Percentiles rank a stretch among this genome's conserved stretches.
These are phyloP conservation scores for Cercospora beticola DNA, from an alignment of 2,329 filamentous ascomycete genomes.

Conservation along the genomic window DNA sequence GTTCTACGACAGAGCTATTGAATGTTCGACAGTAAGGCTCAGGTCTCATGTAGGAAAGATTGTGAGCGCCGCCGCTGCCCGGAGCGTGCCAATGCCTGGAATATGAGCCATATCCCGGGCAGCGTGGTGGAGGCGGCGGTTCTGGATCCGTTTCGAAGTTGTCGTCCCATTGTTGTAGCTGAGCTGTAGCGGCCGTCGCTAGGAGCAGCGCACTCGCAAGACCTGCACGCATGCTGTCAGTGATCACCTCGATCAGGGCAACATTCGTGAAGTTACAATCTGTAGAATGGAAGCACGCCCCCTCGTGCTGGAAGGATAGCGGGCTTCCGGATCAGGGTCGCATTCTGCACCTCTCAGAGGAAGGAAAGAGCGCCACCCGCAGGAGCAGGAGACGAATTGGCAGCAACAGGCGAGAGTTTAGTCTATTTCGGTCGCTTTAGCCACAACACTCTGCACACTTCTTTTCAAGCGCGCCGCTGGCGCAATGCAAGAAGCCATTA, in stretches of 20 bases:
- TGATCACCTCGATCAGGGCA: not conserved
- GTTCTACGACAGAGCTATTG: constrained; percentile 37
- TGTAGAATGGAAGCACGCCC: not conserved
- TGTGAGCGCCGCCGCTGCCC: constrained; percentile 43
- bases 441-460: not conserved
- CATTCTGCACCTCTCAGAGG: not conserved
- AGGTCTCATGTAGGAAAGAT: constrained; percentile 46
- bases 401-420: not conserved
- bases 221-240: not conserved
- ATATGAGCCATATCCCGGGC: constrained; percentile 44
- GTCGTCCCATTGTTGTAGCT: constrained; percentile 1
- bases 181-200: not conserved
- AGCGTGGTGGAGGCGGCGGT: constrained; percentile 29
- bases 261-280: not conserved
- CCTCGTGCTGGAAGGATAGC: not conserved
- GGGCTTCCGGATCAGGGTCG: not conserved
- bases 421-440: not conserved
- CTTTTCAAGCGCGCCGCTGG: not conserved
- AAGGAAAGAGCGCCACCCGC: constrained; percentile 4
- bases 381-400: not conserved
- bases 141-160: constrained; percentile 21
- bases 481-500: no score
- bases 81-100: constrained; percentile 38
- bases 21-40: constrained; percentile 46
- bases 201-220: not conserved